Evolutionary conservation across 352 stramenopile genomes (phyloP).

Genomic region (Phytophthora sansomeana): DNA sequence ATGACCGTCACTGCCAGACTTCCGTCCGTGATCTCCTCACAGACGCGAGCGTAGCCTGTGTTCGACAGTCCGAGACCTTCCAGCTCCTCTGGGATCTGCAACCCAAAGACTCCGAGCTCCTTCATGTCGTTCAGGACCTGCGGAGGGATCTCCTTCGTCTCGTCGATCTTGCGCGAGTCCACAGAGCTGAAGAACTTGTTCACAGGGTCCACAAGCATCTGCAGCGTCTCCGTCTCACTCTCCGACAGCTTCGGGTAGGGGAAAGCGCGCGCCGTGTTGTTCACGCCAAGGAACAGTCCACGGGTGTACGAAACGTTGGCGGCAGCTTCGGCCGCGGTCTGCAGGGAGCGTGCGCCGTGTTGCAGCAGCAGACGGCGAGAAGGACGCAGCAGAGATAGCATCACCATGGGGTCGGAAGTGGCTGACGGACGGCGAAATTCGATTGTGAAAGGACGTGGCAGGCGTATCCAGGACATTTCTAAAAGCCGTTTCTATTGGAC

Average conservation of each 20-base stretch:
- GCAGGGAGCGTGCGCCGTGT: slow-evolving; percentile 48
- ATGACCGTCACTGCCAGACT: slow-evolving; percentile 87
- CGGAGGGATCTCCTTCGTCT: slow-evolving; percentile 81
- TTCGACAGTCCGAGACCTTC: slow-evolving; percentile 84
- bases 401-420: slow-evolving; percentile 23
- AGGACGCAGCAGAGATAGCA: slow-evolving; percentile 54
- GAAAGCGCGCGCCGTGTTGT: slow-evolving; percentile 80
- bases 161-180: slow-evolving; percentile 78
- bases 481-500: neutral
- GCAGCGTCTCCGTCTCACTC: slow-evolving; percentile 81
- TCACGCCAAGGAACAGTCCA: slow-evolving; percentile 84
- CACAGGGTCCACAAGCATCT: slow-evolving; percentile 87
- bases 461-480: slow-evolving; percentile 9
- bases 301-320: slow-evolving; percentile 82
- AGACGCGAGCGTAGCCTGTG: slow-evolving; percentile 86
- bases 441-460: slow-evolving; percentile 17
- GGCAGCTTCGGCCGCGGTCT: slow-evolving; percentile 75
- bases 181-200: slow-evolving; percentile 81
- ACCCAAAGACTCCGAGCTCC: slow-evolving; percentile 85
- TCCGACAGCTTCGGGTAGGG: slow-evolving; percentile 80
- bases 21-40: slow-evolving; percentile 85
- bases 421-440: slow-evolving; percentile 8
- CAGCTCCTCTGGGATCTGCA: slow-evolving; percentile 87
- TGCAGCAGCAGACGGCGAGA: slow-evolving; percentile 28
- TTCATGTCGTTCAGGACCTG: slow-evolving; percentile 81